Evolutionary conservation across 164 flowering plant genomes (phyloP), one percentile per base, ranked within the genome.

Genomic region (Warburgia ugandensis): DNA sequence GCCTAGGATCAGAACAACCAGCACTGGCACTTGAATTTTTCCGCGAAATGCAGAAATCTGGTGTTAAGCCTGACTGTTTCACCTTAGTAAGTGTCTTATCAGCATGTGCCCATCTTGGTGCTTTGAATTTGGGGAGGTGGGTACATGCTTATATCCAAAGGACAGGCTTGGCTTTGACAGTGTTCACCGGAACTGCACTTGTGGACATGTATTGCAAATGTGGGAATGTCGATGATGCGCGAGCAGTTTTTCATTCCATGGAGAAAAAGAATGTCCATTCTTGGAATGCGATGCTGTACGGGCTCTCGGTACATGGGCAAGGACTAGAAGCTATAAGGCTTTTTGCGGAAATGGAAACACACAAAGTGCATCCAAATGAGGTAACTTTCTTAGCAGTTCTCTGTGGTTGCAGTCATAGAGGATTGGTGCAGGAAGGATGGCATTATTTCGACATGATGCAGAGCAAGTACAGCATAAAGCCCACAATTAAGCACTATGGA

Each of bases 211-310:
- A 52, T 3, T 30, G 58, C 23, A 56, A 45, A 25, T 63, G 67
- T 29, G 62, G 62, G 23, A 45, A 38, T 30, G 32, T 51, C 12
- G 58, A 45, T 36, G 31, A 61, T 45, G 67, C 58, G 6, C 33
- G 45, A 12, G 54, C 48, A 16, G 45, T 58, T 16, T 63, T 63
- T 42, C 29, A 52, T 29, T 37, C 23, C 12, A 57, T 52, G 37
- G 44, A 45, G 5, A 11, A 22, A 20, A 57, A 50, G 56, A 46
- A 40, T 41, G 26, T 47, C 29, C 58, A 50, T 23, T 46, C 51
- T 4, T 57, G 62, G 62, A 56, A 60, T 20, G 52, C 62, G 4
- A 57, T 63, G 67, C 10, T 63, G 37, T 33, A 28, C 27, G 67
- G 67, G 13, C 52, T 63, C 7, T 56, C 62, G 2, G n/a, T 63